Evolutionary conservation across 352 stramenopile genomes (phyloP).

Genomic region (Phytopythium montanum): DNA sequence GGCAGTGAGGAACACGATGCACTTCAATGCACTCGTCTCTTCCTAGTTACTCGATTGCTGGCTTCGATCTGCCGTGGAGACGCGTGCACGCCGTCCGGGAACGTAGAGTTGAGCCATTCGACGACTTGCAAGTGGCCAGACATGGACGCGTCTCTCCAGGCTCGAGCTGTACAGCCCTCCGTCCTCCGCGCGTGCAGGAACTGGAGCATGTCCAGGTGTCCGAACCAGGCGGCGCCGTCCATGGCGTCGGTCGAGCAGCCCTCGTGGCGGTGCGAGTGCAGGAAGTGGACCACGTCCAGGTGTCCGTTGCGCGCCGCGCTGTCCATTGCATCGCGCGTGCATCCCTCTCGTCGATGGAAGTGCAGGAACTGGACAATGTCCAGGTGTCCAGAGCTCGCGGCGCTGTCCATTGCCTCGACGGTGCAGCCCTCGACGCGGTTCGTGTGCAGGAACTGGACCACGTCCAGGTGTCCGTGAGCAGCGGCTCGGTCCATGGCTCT

Average conservation of each 20-base stretch:
- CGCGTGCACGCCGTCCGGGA: background rate
- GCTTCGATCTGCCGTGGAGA: too few relatives aligned
- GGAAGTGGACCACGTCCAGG: background rate
- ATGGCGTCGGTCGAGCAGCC: slow-evolving; percentile 1
- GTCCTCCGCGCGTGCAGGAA: slow-evolving; percentile 1
- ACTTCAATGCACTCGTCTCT: background rate
- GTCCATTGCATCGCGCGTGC: background rate
- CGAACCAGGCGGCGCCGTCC: slow-evolving; percentile 4
- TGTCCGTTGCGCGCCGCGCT: background rate
- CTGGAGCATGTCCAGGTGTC: slow-evolving; percentile 1
- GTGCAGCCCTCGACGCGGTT: slow-evolving; percentile 10
- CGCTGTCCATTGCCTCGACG: slow-evolving; percentile 4
- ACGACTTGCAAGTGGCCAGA: background rate
- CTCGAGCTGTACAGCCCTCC: slow-evolving; percentile 1
- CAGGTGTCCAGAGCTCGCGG: slow-evolving; percentile 3
- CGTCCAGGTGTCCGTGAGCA: slow-evolving; percentile 3
- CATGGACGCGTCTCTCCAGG: background rate
- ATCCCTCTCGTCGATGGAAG: background rate
- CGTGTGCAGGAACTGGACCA: slow-evolving; percentile 12
- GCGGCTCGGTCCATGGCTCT: slow-evolving; percentile 9
- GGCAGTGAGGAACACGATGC: too few relatives aligned
- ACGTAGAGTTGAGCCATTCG: background rate
- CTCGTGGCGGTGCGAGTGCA: slow-evolving; percentile 1
- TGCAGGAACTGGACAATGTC: background rate
- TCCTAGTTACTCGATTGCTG: background rate